Conservation (phyloP, 192 early-diverging fungal species). For the Coemansia sp. region DNA sequence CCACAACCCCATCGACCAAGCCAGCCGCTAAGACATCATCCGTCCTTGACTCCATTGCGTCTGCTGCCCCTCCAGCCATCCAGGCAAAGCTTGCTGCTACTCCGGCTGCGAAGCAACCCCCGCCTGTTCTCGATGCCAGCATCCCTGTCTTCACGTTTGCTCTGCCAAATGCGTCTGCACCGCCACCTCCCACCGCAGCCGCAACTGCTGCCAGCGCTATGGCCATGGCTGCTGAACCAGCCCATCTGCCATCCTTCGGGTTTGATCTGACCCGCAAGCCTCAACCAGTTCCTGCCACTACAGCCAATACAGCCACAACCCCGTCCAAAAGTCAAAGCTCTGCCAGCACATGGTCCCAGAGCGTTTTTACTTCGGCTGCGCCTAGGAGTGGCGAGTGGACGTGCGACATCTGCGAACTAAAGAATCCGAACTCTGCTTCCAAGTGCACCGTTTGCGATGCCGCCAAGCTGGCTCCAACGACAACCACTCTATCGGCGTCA, state of each 20-base stretch:
- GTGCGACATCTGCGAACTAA: slow-evolving; percentile 27
- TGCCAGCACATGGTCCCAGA: neutral
- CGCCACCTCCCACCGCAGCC: neutral
- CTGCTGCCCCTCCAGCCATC: slow-evolving; percentile 43
- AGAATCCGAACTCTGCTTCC: slow-evolving; percentile 12
- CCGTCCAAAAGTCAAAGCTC: neutral
- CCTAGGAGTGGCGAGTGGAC: slow-evolving; percentile 28
- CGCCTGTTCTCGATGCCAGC: neutral
- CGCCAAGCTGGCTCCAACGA: slow-evolving; percentile 1
- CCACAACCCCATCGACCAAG: slow-evolving; percentile 4
- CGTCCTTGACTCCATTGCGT: slow-evolving; percentile 39
- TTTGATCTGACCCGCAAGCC: neutral
- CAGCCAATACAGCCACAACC: no score
- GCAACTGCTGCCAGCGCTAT: neutral
- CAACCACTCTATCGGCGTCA: neutral
- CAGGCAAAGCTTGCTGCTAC: slow-evolving; percentile 18
- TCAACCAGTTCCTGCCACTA: neutral
- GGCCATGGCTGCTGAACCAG: neutral
- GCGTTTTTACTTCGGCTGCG: neutral
- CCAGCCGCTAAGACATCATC: slow-evolving; percentile 12
- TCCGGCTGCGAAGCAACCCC: neutral
- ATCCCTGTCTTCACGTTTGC: slow-evolving; percentile 31
- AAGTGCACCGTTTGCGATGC: slow-evolving; percentile 31
- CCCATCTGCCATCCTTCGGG: neutral
- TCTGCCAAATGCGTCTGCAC: slow-evolving; percentile 1